These are phyloP conservation scores for Garcia nutans DNA, from an alignment of 345 rosid genomes.

Conservation along the genomic window DNA sequence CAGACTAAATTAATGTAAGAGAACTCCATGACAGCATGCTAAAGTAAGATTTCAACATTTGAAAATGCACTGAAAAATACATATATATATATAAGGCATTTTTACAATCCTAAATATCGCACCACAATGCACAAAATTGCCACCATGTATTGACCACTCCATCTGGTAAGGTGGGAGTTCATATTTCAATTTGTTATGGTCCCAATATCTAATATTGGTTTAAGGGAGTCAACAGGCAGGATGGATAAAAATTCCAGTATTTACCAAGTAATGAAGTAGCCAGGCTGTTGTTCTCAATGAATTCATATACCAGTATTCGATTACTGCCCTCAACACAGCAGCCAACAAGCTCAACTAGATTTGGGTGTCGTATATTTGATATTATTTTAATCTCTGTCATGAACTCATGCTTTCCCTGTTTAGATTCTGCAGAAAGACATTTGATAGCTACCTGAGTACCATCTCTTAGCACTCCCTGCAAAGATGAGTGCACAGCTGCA, in stretches of 20 bases:
- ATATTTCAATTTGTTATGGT: not conserved
- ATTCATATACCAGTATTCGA: slow-evolving; percentile 62
- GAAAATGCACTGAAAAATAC: no score
- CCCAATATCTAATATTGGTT: not conserved
- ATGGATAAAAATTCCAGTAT: not conserved
- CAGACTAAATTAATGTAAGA: not conserved
- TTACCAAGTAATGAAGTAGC: slow-evolving; percentile 58
- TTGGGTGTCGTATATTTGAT: slow-evolving; percentile 53
- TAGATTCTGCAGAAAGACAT: slow-evolving; percentile 58
- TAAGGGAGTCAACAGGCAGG: not conserved
- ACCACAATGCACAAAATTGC: not conserved
- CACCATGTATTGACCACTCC: not conserved
- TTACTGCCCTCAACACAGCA: slow-evolving; percentile 55
- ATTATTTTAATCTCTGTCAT: slow-evolving; percentile 59
- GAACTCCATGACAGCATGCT: not conserved
- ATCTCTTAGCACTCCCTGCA: slow-evolving; percentile 62
- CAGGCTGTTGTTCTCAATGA: slow-evolving; percentile 70
- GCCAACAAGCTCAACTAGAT: slow-evolving; percentile 69
- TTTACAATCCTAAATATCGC: not conserved
- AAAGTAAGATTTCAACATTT: no score
- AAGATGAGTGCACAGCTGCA: not conserved
- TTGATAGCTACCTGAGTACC: slow-evolving; percentile 58
- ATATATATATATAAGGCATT: no score
- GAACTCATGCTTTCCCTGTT: slow-evolving; percentile 59
- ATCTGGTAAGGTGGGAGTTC: not conserved